Conservation (phyloP, 2,329 filamentous ascomycete species). For the Colletotrichum navitas region DNA sequence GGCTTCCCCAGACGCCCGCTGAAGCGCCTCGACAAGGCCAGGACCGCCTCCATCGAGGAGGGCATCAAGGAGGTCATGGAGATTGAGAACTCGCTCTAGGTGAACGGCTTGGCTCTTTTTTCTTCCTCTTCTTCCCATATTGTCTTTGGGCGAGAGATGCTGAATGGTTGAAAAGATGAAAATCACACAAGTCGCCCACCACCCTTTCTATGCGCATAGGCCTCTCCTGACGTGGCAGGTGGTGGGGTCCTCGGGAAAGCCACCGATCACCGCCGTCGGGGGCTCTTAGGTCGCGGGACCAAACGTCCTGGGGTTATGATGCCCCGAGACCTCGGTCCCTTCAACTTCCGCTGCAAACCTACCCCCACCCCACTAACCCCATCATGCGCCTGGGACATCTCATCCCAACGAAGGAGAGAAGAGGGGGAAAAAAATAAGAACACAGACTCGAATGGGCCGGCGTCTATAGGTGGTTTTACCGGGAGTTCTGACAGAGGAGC, state of each 20-base stretch:
- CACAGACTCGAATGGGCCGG: neutral
- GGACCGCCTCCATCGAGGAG: constrained; percentile 64
- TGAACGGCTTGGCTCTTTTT: neutral
- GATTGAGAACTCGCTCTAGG: constrained; percentile 67
- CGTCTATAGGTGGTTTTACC: neutral
- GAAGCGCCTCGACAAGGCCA: constrained; percentile 72
- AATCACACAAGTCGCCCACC: neutral
- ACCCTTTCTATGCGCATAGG: constrained; percentile 9
- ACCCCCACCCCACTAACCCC: neutral
- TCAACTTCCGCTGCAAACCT: neutral
- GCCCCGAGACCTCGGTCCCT: constrained; percentile 21
- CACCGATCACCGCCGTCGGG: constrained; percentile 35
- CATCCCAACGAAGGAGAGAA: neutral
- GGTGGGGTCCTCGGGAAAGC: constrained; percentile 22
- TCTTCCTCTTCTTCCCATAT: neutral
- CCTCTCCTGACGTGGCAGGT: constrained; percentile 9
- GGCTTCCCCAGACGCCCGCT: constrained; percentile 80
- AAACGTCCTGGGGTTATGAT: constrained; percentile 35
- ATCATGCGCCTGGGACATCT: constrained; percentile 1
- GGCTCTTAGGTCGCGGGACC: constrained; percentile 24
- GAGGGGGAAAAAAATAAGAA: neutral
- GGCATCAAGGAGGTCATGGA: constrained; percentile 75
- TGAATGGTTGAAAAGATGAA: constrained; percentile 1
- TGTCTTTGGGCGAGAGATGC: neutral
- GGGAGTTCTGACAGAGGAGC: constrained; percentile 2